Conservation (phyloP, 306 rosid genomes). For the Cicer arietinum region DNA sequence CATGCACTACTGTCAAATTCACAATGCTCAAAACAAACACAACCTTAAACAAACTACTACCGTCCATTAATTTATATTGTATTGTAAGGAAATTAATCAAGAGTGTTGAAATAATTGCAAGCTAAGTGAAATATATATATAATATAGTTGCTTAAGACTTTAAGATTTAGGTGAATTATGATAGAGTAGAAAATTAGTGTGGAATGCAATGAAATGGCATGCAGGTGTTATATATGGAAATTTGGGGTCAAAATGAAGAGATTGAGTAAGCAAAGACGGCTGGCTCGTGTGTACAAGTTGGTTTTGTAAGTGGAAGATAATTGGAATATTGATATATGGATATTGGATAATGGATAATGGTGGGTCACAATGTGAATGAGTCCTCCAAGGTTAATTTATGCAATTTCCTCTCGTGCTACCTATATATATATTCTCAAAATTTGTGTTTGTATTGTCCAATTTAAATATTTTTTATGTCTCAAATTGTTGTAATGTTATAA, state of each 20-base stretch:
- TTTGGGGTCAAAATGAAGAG: neutral
- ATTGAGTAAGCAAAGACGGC: neutral
- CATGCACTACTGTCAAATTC: slow-evolving; percentile 23
- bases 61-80: neutral
- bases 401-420: no score
- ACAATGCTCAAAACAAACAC: slow-evolving; percentile 21
- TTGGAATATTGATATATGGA: neutral
- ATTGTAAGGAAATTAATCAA: neutral
- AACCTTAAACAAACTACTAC: neutral
- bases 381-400: neutral
- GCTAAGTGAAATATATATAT: neutral
- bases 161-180: neutral
- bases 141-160: neutral
- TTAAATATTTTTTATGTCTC: no score
- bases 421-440: no score
- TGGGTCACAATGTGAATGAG: no score
- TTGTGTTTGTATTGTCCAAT: no score
- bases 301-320: neutral
- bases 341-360: no score
- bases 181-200: neutral
- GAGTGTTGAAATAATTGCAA: neutral
- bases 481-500: no score
- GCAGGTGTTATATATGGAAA: neutral
- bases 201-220: neutral
- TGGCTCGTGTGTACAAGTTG: neutral